A percentile compares a stretch with the other conserved stretches of the same genome.
Evolutionary conservation across 2,329 filamentous ascomycete species (phyloP).

Genomic region (Penicillium glabrum): DNA sequence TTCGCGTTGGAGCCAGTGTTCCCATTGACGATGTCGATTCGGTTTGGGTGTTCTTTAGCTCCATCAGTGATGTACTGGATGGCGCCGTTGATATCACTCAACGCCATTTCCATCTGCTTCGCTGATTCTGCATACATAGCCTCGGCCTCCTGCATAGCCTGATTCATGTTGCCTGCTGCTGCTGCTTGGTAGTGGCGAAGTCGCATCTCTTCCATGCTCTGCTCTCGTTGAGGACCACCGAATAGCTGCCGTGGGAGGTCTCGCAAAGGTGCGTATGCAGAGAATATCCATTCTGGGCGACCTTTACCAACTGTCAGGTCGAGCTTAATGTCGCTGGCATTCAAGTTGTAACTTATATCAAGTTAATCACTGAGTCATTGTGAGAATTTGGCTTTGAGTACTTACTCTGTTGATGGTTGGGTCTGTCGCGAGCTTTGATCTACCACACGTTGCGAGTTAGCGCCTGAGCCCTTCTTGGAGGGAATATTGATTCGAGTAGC

Average conservation of each 20-base stretch:
- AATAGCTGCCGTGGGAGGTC: constrained; percentile 81
- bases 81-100: constrained; percentile 70
- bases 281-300: constrained; percentile 80
- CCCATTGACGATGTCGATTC: constrained; percentile 55
- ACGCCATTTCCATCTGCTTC: constrained; percentile 69
- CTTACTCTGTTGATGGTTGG: constrained; percentile 26
- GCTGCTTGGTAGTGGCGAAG: constrained; percentile 67
- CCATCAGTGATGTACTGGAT: constrained; percentile 67
- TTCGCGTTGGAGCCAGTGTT: constrained; percentile 23
- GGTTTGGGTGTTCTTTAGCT: constrained; percentile 72
- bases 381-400: background rate
- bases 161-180: constrained; percentile 59
- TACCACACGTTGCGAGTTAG: background rate
- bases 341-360: constrained; percentile 52
- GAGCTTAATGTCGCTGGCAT: constrained; percentile 58
- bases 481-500: background rate
- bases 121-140: constrained; percentile 64
- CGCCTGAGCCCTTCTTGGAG: background rate
- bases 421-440: constrained; percentile 15
- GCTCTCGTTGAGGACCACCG: constrained; percentile 74
- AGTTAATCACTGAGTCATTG: constrained; percentile 16
- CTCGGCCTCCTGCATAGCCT: constrained; percentile 53
- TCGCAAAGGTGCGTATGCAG: constrained; percentile 75
- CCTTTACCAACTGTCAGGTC: constrained; percentile 66
- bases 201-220: constrained; percentile 85